Evolutionary conservation across 2,329 filamentous ascomycete species (phyloP).

Genomic region (Fusarium sp.): DNA sequence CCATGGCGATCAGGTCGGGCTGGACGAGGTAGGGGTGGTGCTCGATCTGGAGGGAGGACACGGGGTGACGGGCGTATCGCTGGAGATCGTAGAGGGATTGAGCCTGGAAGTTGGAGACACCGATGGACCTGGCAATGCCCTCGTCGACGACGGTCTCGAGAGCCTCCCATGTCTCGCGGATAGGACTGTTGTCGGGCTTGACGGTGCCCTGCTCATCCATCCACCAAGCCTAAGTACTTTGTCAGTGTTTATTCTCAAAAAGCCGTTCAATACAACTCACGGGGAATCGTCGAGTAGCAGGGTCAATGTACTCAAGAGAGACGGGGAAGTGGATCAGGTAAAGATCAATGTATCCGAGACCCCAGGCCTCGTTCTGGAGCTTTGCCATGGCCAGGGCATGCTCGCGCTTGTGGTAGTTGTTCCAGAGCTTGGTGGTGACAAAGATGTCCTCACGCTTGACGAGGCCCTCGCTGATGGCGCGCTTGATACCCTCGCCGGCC

Average conservation of each 20-base stretch:
- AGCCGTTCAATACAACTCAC: constrained; percentile 27
- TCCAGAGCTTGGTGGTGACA: constrained; percentile 92
- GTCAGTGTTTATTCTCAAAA: background rate
- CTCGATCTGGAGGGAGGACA: constrained; percentile 73
- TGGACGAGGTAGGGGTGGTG: constrained; percentile 77
- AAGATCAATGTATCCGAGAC: constrained; percentile 87
- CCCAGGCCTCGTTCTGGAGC: constrained; percentile 82
- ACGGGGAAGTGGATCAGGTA: constrained; percentile 80
- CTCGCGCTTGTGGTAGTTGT: constrained; percentile 85
- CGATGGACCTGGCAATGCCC: constrained; percentile 77
- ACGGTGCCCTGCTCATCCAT: constrained; percentile 60
- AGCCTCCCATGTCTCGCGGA: constrained; percentile 83
- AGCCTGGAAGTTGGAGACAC: constrained; percentile 81
- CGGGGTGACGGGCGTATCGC: constrained; percentile 65
- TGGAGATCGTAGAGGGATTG: constrained; percentile 71
- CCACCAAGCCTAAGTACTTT: constrained; percentile 47
- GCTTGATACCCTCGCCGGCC: constrained; percentile 73
- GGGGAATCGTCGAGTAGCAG: constrained; percentile 54
- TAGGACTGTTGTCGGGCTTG: constrained; percentile 70
- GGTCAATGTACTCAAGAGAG: constrained; percentile 57
- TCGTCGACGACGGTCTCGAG: constrained; percentile 78
- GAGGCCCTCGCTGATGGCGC: constrained; percentile 66
- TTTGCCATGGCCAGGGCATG: constrained; percentile 78
- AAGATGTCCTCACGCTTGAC: constrained; percentile 84
- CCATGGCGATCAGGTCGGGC: constrained; percentile 65